Base-by-base conservation (phyloP, 306 rosid genomes). In the Prunus davidiana region DNA sequence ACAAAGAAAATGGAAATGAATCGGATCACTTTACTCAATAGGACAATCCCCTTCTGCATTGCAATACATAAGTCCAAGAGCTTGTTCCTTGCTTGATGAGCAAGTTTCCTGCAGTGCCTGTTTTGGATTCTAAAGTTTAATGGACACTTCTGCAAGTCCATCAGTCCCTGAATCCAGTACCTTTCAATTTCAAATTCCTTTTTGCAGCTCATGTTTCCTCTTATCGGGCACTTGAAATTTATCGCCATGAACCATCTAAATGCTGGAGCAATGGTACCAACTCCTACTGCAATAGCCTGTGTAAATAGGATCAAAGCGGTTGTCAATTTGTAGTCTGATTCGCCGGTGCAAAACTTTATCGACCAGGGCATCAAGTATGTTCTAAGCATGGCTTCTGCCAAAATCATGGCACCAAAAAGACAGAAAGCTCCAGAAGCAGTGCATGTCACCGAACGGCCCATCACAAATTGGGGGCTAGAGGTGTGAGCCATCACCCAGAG, bases 401-500 rank as follows among this genome's bases (percentile, higher is more conserved):
- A 83, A 15, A 84, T 76, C 65, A 81, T 3, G 18, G 95, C 85
- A 67, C 89, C 78, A 2, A 94, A 64, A 73, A 94, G 89, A 81
- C 98, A 87, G 47, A 91, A 83, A 10, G 89, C 94, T 38, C 98
- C 98, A 61, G 97, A 85, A 7, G 98, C 97, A 43, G 91, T 89
- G 78, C 96, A 90, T 0, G 89, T 87, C 13, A 85, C 95, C 12
- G 98, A 94, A 28, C 98, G 89, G 34, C 91, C 98, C 80, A 94
- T 67, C 69, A 94, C 89, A 82, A 91, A 94, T 62, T 94, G 98
- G 12, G 98, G 98, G 47, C 89, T 86, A 41, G 88, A 79, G 0
- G 96, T 91, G 55, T 91, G 89, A 62, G 94, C 86, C 98, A 94
- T 90, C 90, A 91, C 74, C 97, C 98, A 91, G 77, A 79, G 75